These are phyloP conservation scores for Paraconiothyrium sp. DNA, from an alignment of 2,329 filamentous ascomycete species.

Conservation along the genomic window DNA sequence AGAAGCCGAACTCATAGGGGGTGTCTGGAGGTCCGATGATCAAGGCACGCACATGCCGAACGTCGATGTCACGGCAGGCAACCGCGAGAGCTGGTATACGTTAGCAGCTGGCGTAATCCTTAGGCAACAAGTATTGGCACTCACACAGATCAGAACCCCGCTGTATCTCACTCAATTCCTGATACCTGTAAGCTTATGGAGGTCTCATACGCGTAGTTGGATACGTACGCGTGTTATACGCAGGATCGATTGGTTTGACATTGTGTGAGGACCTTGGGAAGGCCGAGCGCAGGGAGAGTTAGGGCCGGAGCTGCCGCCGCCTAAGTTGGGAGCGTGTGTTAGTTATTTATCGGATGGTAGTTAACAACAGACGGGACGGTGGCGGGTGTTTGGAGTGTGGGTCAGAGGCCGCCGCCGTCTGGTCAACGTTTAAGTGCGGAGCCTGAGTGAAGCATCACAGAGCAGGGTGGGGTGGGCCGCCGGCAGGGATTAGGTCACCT, in stretches of 20 bases:
- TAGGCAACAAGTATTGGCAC: slow-evolving; percentile 39
- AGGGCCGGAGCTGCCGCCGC: background rate
- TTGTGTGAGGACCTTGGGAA: slow-evolving; percentile 43
- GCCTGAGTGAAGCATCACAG: slow-evolving; percentile 19
- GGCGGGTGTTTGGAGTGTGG: slow-evolving; percentile 12
- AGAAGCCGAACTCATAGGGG: slow-evolving; percentile 97
- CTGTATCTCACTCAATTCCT: slow-evolving; percentile 90
- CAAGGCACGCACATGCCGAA: slow-evolving; percentile 85
- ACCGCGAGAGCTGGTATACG: slow-evolving; percentile 77
- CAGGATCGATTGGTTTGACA: slow-evolving; percentile 87
- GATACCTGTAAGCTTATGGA: slow-evolving; percentile 26
- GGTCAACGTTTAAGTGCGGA: slow-evolving; percentile 17
- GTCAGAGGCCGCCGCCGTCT: slow-evolving; percentile 17
- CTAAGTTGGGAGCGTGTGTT: background rate
- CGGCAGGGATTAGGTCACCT: background rate
- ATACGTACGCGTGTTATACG: slow-evolving; percentile 80
- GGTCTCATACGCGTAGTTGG: slow-evolving; percentile 10
- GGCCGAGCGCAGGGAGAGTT: background rate
- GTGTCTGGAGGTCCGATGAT: slow-evolving; percentile 94
- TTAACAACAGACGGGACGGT: background rate
- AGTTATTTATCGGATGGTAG: background rate
- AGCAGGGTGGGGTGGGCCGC: background rate
- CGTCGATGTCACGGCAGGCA: slow-evolving; percentile 85
- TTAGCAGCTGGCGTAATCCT: slow-evolving; percentile 20
- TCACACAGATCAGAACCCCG: slow-evolving; percentile 83